Conservation (phyloP, 257 asterid genomes). For the Solanum boliviense region DNA sequence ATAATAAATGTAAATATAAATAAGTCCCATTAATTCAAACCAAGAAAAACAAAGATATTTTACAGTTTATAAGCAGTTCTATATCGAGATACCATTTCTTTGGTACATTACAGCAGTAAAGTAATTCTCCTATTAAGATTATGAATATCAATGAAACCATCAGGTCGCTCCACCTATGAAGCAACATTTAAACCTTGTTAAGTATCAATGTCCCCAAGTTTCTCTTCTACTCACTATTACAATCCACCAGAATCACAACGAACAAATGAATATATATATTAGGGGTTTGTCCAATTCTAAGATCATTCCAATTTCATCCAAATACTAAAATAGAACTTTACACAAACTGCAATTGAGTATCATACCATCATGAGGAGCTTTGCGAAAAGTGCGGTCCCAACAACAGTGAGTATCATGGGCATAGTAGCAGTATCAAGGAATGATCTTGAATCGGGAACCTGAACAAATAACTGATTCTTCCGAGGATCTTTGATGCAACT, state of each 20-base stretch:
- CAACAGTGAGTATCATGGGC: conserved; percentile 72
- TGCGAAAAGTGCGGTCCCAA: conserved; percentile 58
- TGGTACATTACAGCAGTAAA: background rate
- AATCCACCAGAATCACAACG: too few species aligned
- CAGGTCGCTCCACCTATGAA: background rate
- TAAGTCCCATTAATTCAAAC: background rate
- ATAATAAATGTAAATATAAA: background rate
- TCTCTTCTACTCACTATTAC: too few species aligned
- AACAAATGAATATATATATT: background rate
- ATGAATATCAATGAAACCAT: background rate
- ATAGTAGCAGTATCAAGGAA: conserved; percentile 69
- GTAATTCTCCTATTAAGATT: background rate
- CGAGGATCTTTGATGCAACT: background rate
- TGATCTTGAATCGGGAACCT: conserved; percentile 62
- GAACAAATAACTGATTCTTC: conserved; percentile 44
- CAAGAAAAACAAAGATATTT: background rate
- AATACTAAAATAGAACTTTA: background rate
- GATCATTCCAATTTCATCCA: background rate
- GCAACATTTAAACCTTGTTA: background rate
- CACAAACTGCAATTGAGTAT: background rate
- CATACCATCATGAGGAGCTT: conserved; percentile 83
- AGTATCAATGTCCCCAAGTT: background rate
- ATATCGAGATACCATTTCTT: background rate
- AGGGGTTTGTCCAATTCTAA: background rate
- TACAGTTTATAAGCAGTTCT: background rate